Conservation (phyloP, 345 rosid genomes). For the Euphorbia peplus region DNA sequence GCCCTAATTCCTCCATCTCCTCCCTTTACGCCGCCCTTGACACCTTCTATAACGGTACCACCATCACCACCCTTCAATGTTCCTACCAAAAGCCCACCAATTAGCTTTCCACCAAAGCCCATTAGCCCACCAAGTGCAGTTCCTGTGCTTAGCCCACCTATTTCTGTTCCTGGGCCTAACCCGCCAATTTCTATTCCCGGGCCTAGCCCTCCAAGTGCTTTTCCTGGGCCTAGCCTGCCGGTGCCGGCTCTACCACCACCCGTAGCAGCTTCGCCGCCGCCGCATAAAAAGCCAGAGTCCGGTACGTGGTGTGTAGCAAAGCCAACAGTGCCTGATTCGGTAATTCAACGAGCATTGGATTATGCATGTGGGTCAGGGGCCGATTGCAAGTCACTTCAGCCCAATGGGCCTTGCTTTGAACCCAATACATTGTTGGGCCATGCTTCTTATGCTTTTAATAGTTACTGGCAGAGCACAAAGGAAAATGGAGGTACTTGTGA, state of each 20-base stretch:
- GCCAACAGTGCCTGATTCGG: constrained; percentile 34
- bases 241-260: constrained; percentile 22
- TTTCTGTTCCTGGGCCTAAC: not conserved
- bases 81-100: constrained; percentile 7
- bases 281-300: constrained; percentile 13
- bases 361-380: constrained; percentile 53
- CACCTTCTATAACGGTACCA: not conserved
- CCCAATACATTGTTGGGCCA: constrained; percentile 42
- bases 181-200: not conserved
- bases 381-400: constrained; percentile 40
- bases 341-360: constrained; percentile 41
- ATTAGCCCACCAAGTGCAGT: not conserved
- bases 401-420: constrained; percentile 33
- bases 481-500: constrained; percentile 43
- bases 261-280: constrained; percentile 16
- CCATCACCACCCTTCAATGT: constrained; percentile 14
- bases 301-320: constrained; percentile 47
- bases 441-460: constrained; percentile 50
- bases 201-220: not conserved
- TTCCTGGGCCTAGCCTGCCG: constrained; percentile 17
- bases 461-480: constrained; percentile 44
- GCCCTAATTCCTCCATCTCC: constrained; percentile 10
- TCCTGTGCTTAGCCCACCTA: not conserved
- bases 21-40: not conserved
- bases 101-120: constrained; percentile 5